Evolutionary conservation across 2,329 filamentous ascomycete genomes (phyloP).

Genomic region (Xylariaceae sp.): DNA sequence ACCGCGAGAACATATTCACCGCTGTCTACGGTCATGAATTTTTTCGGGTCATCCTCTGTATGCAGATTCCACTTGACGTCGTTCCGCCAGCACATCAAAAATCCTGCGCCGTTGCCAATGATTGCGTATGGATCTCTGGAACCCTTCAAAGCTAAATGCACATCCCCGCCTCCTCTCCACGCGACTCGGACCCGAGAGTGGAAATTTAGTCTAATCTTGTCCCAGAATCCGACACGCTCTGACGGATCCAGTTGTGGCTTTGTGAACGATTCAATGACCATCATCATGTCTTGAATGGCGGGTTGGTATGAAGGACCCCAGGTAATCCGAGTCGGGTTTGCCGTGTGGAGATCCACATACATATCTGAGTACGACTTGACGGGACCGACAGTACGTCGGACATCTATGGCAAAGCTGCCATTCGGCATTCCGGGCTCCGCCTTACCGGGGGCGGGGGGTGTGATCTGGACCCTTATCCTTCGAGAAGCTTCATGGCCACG

Average conservation of each 20-base stretch:
- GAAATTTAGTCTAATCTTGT: slow-evolving; percentile 92
- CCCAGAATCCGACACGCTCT: slow-evolving; percentile 95
- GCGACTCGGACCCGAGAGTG: slow-evolving; percentile 85
- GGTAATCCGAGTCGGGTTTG: slow-evolving; percentile 84
- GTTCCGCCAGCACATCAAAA: slow-evolving; percentile 98
- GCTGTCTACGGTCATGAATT: slow-evolving; percentile 93
- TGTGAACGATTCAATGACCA: slow-evolving; percentile 95
- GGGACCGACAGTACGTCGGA: slow-evolving; percentile 85
- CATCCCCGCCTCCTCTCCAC: slow-evolving; percentile 94
- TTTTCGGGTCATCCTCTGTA: slow-evolving; percentile 78
- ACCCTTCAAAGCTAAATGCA: slow-evolving; percentile 88
- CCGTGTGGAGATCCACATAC: slow-evolving; percentile 86
- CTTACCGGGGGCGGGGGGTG: slow-evolving; percentile 67
- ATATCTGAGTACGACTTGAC: slow-evolving; percentile 97
- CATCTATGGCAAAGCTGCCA: slow-evolving; percentile 75
- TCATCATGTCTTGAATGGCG: slow-evolving; percentile 99
- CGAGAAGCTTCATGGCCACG: slow-evolving; percentile 75
- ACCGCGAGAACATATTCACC: slow-evolving; percentile 92
- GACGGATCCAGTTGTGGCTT: slow-evolving; percentile 93
- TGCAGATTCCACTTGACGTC: slow-evolving; percentile 86
- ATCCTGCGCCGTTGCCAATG: slow-evolving; percentile 87
- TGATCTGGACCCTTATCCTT: slow-evolving; percentile 75
- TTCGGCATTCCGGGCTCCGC: slow-evolving; percentile 52
- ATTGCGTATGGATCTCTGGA: slow-evolving; percentile 89
- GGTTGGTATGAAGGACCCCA: slow-evolving; percentile 98